phyloP scores from a whole-genome alignment of 495 filamentous ascomycete species.

The Penicillium manginii region DNA sequence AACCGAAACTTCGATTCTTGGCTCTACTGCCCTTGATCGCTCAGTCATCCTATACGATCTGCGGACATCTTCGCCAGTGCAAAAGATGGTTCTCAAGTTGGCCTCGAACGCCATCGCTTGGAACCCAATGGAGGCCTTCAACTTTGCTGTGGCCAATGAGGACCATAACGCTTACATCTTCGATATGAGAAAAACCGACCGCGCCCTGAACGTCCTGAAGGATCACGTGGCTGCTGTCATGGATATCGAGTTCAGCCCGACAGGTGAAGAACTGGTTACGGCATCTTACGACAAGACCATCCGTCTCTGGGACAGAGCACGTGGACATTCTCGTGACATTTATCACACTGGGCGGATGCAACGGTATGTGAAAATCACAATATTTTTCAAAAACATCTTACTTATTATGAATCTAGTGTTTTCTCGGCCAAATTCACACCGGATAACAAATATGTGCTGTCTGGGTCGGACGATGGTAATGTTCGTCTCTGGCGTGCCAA shows the following conservation, averaged over 20 bases:
- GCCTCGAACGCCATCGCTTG: constrained; percentile 85
- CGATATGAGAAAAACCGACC: constrained; percentile 82
- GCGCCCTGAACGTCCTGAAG: constrained; percentile 88
- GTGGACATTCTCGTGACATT: constrained; percentile 85
- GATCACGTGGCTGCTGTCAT: constrained; percentile 96
- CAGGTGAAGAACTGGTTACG: constrained; percentile 89
- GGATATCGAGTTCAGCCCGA: constrained; percentile 94
- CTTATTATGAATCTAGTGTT: constrained; percentile 53
- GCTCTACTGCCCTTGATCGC: constrained; percentile 79
- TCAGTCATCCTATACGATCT: constrained; percentile 88
- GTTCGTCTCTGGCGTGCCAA: constrained; percentile 89
- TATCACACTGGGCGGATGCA: constrained; percentile 99
- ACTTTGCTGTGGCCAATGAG: constrained; percentile 82
- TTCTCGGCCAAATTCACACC: constrained; percentile 84
- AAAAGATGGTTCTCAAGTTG: constrained; percentile 76
- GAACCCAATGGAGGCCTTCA: constrained; percentile 97
- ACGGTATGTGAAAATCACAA: constrained; percentile 43
- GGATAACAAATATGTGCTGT: constrained; percentile 85
- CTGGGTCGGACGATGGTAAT: constrained; percentile 91
- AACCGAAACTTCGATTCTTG: constrained; percentile 88
- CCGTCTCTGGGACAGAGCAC: constrained; percentile 76
- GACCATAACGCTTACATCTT: constrained; percentile 83
- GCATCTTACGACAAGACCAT: constrained; percentile 85
- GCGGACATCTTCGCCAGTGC: constrained; percentile 80
- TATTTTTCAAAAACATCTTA: background rate